Conservation (phyloP, 495 filamentous ascomycete genomes). For the Penicillium nucicola region DNA sequence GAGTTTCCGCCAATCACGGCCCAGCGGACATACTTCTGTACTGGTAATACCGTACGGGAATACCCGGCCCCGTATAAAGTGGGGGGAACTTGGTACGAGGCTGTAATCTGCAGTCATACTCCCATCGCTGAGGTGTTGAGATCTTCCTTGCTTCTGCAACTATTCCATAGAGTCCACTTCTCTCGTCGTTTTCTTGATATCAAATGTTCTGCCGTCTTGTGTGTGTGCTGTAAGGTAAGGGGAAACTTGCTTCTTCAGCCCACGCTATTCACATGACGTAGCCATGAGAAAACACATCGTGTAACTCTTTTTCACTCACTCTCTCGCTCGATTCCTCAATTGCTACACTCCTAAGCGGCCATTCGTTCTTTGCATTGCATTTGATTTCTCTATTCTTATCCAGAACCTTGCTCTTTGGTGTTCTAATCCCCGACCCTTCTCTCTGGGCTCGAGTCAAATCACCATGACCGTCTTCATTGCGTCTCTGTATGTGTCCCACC, state of each 20-base stretch:
- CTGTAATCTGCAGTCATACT: slow-evolving; percentile 4
- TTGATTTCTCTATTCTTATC: not conserved
- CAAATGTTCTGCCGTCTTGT: not conserved
- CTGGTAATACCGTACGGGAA: slow-evolving; percentile 12
- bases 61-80: not conserved
- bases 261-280: slow-evolving; percentile 39
- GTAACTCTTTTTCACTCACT: slow-evolving; percentile 26
- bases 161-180: not conserved
- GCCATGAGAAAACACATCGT: slow-evolving; percentile 32
- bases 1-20: slow-evolving; percentile 18
- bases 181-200: not conserved
- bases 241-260: slow-evolving; percentile 8
- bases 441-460: slow-evolving; percentile 13
- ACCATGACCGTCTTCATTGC: slow-evolving; percentile 80
- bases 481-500: slow-evolving; percentile 63
- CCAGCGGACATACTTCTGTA: slow-evolving; percentile 9
- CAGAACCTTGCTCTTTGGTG: not conserved
- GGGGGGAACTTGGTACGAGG: slow-evolving; percentile 7
- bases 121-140: not conserved
- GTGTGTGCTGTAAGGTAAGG: not conserved
- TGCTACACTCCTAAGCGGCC: not conserved
- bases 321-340: slow-evolving; percentile 7
- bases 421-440: slow-evolving; percentile 7
- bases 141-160: not conserved
- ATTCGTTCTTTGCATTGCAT: not conserved